Evolutionary conservation across 768 basidiomycete genomes (phyloP).

Genomic region (Symmetrospora coprosmae): DNA sequence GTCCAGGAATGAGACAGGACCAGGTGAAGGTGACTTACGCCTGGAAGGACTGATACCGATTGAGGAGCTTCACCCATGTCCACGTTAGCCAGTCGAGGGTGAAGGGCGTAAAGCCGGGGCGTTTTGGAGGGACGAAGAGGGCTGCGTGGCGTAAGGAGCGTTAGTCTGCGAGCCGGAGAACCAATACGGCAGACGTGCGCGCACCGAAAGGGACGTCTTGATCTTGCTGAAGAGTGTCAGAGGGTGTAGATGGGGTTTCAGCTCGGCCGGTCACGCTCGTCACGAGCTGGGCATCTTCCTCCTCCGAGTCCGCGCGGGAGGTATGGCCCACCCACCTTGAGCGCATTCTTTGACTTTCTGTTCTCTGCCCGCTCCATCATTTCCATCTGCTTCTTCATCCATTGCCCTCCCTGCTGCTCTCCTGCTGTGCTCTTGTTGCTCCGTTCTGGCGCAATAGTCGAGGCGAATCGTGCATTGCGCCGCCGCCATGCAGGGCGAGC

Average conservation of each 20-base stretch:
- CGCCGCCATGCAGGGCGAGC: neutral
- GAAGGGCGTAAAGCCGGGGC: neutral
- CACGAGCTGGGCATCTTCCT: neutral
- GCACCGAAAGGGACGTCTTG: constrained; percentile 6
- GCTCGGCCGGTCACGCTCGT: too few species aligned
- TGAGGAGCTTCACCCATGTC: neutral
- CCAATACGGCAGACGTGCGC: neutral
- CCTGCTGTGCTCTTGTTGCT: neutral
- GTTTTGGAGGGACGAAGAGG: neutral
- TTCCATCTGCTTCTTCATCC: constrained; percentile 7
- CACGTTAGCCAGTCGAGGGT: neutral
- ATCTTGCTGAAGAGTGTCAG: neutral
- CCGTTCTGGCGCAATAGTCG: neutral
- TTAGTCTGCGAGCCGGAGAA: neutral
- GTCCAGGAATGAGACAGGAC: neutral
- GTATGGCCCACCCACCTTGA: neutral
- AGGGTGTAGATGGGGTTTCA: neutral
- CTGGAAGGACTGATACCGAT: constrained; percentile 1
- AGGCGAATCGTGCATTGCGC: neutral
- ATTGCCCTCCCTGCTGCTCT: neutral
- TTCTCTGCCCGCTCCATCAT: constrained; percentile 3
- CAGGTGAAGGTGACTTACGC: neutral
- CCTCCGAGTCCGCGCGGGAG: neutral
- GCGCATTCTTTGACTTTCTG: neutral
- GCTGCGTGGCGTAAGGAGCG: neutral